Base-by-base conservation (phyloP, 768 basidiomycete genomes). In the Pleurotus sapidus region DNA sequence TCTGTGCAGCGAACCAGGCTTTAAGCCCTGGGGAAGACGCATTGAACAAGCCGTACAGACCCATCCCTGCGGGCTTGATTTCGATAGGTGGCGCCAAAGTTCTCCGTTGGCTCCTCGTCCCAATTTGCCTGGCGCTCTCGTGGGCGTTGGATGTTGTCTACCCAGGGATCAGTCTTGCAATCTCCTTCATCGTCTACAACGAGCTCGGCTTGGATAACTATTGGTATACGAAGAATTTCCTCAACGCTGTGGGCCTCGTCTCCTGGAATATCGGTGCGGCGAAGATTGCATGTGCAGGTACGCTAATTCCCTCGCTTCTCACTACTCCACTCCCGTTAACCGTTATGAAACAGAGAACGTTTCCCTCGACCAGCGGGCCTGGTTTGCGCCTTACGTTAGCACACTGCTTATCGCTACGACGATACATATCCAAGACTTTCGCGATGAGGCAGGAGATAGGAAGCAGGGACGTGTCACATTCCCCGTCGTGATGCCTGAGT, bases 1-100 rank as follows among this genome's bases (percentile, higher is more conserved):
- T 74, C 61, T 61, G 76, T 57, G 62, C 80, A n/a, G 68, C 75
- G 3, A 81, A 81, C 56, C 79, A 81, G 62, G 71, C 69, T 18
- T 67, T 73, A 30, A 66, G 68, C 5, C 69, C 72, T 4, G 72
- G 72, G 9, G 80, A 81, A 63, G 80, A 81, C 56, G 68, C 60
- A 20, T 45, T 68, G 47, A 81, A 81, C 64, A 77, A 79, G 53
- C 73, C 76, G 2, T 73, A 74, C 56, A 65, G 80, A 11, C 80
- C 80, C 0, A 61, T 81, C 20, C 79, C 80, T 0, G 66, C 79
- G 7, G 74, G 73, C 1, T 74, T 75, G 20, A 74, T 81, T 20
- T 68, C 69, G n/a, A 48, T 74, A 0, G 54, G 27, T 4, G 56
- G 73, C 14, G 75, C 79, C 4, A 63, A 59, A 7, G 50, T 69